Conservation (phyloP, 805 yeast species). For the Pichia eremophila region DNA sequence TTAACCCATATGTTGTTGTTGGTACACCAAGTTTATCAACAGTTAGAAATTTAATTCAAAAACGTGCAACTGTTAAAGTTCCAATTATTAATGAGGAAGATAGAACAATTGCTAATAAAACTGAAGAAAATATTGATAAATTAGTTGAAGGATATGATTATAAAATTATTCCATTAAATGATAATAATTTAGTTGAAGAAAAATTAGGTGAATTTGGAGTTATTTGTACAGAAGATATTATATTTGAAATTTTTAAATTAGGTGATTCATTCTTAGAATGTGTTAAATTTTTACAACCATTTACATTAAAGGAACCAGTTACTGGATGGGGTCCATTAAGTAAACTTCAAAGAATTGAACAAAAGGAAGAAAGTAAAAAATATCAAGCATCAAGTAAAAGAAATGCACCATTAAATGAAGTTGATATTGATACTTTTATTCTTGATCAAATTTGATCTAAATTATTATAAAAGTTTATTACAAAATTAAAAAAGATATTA, state of each 20-base stretch:
- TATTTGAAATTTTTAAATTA: constrained; percentile 56
- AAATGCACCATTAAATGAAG: constrained; percentile 55
- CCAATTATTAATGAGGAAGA: constrained; percentile 12
- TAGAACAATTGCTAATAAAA: constrained; percentile 8
- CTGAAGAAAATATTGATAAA: constrained; percentile 12
- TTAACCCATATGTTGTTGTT: constrained; percentile 63
- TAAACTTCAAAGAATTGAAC: constrained; percentile 54
- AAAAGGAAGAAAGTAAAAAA: constrained; percentile 40
- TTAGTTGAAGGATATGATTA: constrained; percentile 9
- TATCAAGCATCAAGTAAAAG: constrained; percentile 49
- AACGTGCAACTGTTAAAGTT: constrained; percentile 54
- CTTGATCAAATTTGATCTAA: constrained; percentile 39
- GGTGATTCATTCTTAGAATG: constrained; percentile 58
- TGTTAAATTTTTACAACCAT: constrained; percentile 58
- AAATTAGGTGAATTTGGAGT: constrained; percentile 58
- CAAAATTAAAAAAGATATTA: too few relatives aligned
- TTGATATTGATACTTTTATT: constrained; percentile 64
- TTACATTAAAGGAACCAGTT: constrained; percentile 58
- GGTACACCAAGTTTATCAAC: constrained; percentile 70
- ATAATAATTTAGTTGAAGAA: constrained; percentile 69
- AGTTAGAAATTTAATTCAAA: constrained; percentile 64
- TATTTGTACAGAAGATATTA: constrained; percentile 73
- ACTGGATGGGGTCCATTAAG: constrained; percentile 69
- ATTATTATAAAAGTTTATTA: too few relatives aligned
- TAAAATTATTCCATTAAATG: constrained; percentile 46